These are phyloP conservation scores for Lactarius indigo DNA, from an alignment of 768 basidiomycete species.

Conservation along the genomic window DNA sequence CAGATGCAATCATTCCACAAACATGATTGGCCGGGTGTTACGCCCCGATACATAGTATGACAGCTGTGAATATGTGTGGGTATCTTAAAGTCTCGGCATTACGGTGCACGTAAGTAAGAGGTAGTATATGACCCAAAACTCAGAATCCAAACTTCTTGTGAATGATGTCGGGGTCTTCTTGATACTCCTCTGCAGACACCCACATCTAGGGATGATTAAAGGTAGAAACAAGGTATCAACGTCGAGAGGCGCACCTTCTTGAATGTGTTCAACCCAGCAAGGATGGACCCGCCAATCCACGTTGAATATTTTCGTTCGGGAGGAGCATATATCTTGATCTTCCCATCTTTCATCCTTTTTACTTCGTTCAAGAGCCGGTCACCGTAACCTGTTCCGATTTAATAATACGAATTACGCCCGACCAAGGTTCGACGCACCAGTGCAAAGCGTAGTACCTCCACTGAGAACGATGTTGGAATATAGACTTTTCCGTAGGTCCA, in stretches of 20 bases:
- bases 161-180: constrained; percentile 98
- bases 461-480: constrained; percentile 97
- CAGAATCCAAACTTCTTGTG: constrained; percentile 92
- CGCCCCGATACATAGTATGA: constrained; percentile 10
- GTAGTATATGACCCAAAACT: constrained; percentile 19
- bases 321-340: constrained; percentile 98
- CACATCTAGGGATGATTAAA: constrained; percentile 69
- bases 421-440: constrained; percentile 50
- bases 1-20: constrained; percentile 3
- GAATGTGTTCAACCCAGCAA: constrained; percentile 94
- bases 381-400: constrained; percentile 69
- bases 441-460: constrained; percentile 93
- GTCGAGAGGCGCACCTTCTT: constrained; percentile 70
- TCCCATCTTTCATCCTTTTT: constrained; percentile 90
- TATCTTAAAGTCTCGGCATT: constrained; percentile 20
- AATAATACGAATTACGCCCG: constrained; percentile 27
- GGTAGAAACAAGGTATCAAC: constrained; percentile 4
- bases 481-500: constrained; percentile 91
- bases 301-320: constrained; percentile 99
- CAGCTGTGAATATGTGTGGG: constrained; percentile 21
- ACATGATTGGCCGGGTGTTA: not conserved
- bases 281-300: constrained; percentile 96
- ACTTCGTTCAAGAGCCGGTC: constrained; percentile 95
- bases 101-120: constrained; percentile 17
- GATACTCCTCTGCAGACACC: constrained; percentile 99